Evolutionary conservation across 140 eudicot species (phyloP).

Genomic region (Oenanthe javanica): DNA sequence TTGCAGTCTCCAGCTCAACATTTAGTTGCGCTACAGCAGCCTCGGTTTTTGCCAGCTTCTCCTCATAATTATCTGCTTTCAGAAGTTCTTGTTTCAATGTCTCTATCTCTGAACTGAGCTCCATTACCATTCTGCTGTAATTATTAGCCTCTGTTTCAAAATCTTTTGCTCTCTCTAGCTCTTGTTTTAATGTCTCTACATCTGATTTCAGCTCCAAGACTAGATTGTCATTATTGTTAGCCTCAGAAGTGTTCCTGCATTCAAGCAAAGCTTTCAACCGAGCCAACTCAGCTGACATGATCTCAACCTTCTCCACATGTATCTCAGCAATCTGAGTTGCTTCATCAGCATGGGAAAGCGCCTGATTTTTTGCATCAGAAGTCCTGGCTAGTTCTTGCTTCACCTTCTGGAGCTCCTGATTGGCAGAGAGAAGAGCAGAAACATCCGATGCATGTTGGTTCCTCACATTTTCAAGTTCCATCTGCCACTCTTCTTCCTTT

Average conservation of each 20-base stretch:
- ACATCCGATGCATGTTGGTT: conserved; percentile 72
- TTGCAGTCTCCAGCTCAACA: neutral
- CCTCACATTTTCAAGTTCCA: conserved; percentile 62
- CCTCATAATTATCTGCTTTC: conserved; percentile 47
- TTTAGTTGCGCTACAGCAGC: neutral
- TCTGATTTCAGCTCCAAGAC: conserved; percentile 12
- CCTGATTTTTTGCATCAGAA: conserved; percentile 74
- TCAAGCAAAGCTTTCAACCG: conserved; percentile 64
- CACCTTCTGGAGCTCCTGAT: conserved; percentile 72
- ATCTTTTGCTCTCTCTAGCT: conserved; percentile 17
- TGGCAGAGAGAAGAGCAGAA: conserved; percentile 71
- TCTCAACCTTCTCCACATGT: conserved; percentile 71
- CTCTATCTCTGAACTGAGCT: conserved; percentile 41
- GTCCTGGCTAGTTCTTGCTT: conserved; percentile 73
- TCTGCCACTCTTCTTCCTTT: conserved; percentile 74
- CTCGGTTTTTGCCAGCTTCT: conserved; percentile 39
- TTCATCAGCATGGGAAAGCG: conserved; percentile 84
- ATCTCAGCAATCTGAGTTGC: conserved; percentile 85
- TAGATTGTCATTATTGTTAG: conserved; percentile 30
- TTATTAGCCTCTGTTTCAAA: conserved; percentile 35
- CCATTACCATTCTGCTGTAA: conserved; percentile 16
- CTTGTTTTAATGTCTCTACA: conserved; percentile 13
- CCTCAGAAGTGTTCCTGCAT: conserved; percentile 38
- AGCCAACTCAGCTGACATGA: conserved; percentile 56
- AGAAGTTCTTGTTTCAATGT: conserved; percentile 44